Percentiles rank a stretch among this genome's conserved stretches.
Evolutionary conservation across 1,284 basidiomycete genomes (phyloP).

Genomic region (Moesziomyces sp.): DNA sequence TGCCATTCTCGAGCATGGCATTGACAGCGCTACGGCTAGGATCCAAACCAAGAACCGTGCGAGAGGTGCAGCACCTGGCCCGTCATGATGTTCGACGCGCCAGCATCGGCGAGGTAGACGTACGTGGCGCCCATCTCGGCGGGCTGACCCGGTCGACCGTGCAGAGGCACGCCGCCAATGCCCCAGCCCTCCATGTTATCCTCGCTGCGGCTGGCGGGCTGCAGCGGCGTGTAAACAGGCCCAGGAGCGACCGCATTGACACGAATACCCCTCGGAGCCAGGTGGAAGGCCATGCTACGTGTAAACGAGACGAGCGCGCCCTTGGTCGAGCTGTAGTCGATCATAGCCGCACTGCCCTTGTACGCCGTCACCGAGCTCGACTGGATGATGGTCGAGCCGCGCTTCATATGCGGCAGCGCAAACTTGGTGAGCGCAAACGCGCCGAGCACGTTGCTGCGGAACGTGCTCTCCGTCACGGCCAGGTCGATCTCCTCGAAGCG

Average conservation of each 20-base stretch:
- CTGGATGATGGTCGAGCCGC: conserved; percentile 76
- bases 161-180: conserved; percentile 46
- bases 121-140: conserved; percentile 54
- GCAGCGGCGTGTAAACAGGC: conserved; percentile 72
- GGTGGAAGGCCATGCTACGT: conserved; percentile 73
- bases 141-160: conserved; percentile 52
- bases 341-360: conserved; percentile 69
- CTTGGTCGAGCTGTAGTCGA: conserved; percentile 74
- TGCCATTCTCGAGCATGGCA: too few species aligned
- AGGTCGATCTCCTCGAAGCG: conserved; percentile 58
- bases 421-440: conserved; percentile 59
- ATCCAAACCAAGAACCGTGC: conserved; percentile 47
- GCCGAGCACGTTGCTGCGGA: conserved; percentile 55
- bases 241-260: conserved; percentile 74
- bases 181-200: conserved; percentile 59
- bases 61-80: conserved; percentile 54
- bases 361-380: conserved; percentile 76
- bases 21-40: conserved; percentile 1
- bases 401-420: conserved; percentile 74
- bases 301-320: conserved; percentile 71
- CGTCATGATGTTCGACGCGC: conserved; percentile 55
- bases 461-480: conserved; percentile 45
- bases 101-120: conserved; percentile 56
- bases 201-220: conserved; percentile 50
- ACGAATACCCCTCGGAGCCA: conserved; percentile 74